These are phyloP conservation scores for Kodamaea plutei DNA, from an alignment of 1,139 yeast species.

Conservation along the genomic window DNA sequence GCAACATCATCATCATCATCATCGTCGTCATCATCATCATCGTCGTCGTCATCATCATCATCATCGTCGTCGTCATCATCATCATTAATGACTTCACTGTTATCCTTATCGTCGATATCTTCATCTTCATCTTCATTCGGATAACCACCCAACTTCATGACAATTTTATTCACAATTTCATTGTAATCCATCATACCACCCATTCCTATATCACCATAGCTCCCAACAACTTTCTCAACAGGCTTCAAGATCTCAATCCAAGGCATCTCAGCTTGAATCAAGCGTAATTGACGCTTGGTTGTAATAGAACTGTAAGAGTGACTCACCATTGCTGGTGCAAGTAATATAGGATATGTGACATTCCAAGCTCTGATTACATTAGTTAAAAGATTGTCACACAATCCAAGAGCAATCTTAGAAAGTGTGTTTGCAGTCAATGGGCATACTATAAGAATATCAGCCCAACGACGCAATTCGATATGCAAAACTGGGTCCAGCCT, in stretches of 20 bases:
- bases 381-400: constrained; percentile 84
- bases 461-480: constrained; percentile 93
- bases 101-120: constrained; percentile 46
- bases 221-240: constrained; percentile 86
- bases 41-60: constrained; percentile 39
- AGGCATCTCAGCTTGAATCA: constrained; percentile 81
- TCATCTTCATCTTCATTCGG: constrained; percentile 84
- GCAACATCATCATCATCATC: constrained; percentile 46
- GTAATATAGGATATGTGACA: constrained; percentile 75
- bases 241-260: constrained; percentile 90
- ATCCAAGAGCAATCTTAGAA: constrained; percentile 84
- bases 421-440: constrained; percentile 89
- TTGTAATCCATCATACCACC: constrained; percentile 91
- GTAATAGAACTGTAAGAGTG: constrained; percentile 85
- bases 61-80: constrained; percentile 40
- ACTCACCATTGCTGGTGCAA: constrained; percentile 94
- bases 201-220: constrained; percentile 94
- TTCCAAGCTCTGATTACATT: constrained; percentile 93
- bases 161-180: constrained; percentile 83
- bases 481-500: constrained; percentile 91
- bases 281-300: constrained; percentile 73
- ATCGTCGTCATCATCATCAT: constrained; percentile 44
- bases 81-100: constrained; percentile 34
- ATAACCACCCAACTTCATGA: constrained; percentile 80
- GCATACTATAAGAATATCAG: constrained; percentile 82